Evolutionary conservation across 2,329 filamentous ascomycete genomes (phyloP).

Genomic region (Cytospora piceae): DNA sequence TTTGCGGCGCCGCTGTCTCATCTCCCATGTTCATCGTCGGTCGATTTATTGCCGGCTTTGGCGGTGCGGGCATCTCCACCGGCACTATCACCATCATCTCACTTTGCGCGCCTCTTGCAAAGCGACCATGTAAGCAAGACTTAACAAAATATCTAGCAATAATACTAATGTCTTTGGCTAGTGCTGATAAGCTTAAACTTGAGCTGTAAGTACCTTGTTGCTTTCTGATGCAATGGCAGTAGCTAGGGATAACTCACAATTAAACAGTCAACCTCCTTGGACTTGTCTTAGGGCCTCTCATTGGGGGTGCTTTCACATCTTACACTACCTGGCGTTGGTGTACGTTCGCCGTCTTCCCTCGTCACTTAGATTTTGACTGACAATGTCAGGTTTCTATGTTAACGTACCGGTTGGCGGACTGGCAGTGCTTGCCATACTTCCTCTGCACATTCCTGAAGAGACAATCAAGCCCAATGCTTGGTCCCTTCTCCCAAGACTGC

Average conservation of each 20-base stretch:
- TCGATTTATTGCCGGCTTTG: conserved; percentile 57
- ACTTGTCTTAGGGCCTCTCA: conserved; percentile 35
- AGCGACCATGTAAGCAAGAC: conserved; percentile 40
- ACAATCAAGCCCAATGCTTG: neutral
- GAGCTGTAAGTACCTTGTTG: conserved; percentile 6
- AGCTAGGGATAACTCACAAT: neutral
- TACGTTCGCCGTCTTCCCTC: neutral
- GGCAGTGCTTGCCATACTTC: too few relatives aligned
- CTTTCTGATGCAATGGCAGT: too few relatives aligned
- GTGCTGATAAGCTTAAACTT: conserved; percentile 32
- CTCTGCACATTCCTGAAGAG: too few relatives aligned
- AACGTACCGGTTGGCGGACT: neutral
- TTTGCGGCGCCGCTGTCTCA: conserved; percentile 55
- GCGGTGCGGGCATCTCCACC: conserved; percentile 55
- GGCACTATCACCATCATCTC: conserved; percentile 56
- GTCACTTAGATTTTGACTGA: too few relatives aligned
- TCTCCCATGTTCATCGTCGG: conserved; percentile 59
- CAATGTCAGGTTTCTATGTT: too few relatives aligned
- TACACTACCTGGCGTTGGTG: conserved; percentile 43
- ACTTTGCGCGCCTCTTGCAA: conserved; percentile 43
- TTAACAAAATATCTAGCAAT: neutral
- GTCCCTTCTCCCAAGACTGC: neutral
- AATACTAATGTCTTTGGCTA: too few relatives aligned
- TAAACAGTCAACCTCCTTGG: conserved; percentile 32
- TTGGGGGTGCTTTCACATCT: conserved; percentile 40